Base-by-base conservation (phyloP, 768 basidiomycete species). In the Ephemerocybe angulata region DNA sequence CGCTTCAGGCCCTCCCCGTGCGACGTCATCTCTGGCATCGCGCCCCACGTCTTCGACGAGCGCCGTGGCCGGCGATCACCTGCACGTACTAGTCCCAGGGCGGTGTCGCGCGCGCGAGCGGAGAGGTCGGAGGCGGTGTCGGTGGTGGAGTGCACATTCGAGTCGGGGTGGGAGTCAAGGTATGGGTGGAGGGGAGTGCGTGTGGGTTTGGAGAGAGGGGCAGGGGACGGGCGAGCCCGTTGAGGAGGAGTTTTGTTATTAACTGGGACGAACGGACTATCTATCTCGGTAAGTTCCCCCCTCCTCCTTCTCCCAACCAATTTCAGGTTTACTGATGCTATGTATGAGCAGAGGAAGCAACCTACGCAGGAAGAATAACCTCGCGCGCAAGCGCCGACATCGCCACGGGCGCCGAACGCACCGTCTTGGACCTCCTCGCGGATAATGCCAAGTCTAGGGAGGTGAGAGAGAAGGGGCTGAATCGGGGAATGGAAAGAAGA, bases 31-130 rank as follows among this genome's bases (percentile, higher is more conserved):
- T 71, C 66, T 35, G 76, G 73, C 10, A 76, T 77, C 49, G 77
- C 76, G 30, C 77, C 77, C 21, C 77, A 78, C 57, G 70, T 78
- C 28, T 73, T 77, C 51, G 76, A 77, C 50, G 76, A 78, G 42
- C 67, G 66, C 46, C 58, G 40, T 35, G 40, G 40, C 10, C 21
- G 54, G 10, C 47, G 46, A n/a, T n/a, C n/a, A n/a, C n/a, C n/a
- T n/a, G n/a, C n/a, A n/a, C n/a, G n/a, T n/a, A n/a, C n/a, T n/a
- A n/a, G n/a, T n/a, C n/a, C n/a, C 5, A 15, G 27, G n/a, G 17
- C 21, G 44, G 22, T 8, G 21, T 10, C 21, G 46, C 11, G 4
- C 15, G 28, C 27, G 33, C 33, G 33, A 17, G 17, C 8, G 8
- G 8, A 8, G 17, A 17, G 33, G n/a, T n/a, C n/a, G n/a, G 33